Evolutionary conservation across 106 monocot genomes (phyloP), one percentile per base, ranked within the genome.

Genomic region (Apostasia shenzhenica): DNA sequence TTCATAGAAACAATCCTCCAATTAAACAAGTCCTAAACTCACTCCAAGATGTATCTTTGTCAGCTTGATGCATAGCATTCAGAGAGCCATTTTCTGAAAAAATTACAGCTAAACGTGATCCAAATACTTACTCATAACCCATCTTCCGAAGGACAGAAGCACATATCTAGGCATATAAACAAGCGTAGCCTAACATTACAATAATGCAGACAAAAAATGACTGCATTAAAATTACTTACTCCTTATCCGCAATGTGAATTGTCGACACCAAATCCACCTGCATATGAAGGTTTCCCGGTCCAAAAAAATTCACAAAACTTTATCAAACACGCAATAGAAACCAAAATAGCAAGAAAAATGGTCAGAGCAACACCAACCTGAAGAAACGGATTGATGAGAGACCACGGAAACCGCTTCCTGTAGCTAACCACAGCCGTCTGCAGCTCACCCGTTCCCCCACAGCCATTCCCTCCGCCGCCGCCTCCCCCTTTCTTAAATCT

Each of bases 181-280:
- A 26, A 26, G 26, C 26, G 26, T 26, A 26, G 26, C 26, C 26
- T 26, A 61, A 42, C 8, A 4, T 8, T 42, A 26, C 1, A 69
- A 56, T 55, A 11, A 3, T 43, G 41, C 54, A 54, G 42, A 49
- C 39, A 53, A 52, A 52, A 67, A 63, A 63, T 45, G 63, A 1
- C 5, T 13, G 5, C 45, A 46, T 46, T 5, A 10, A 63, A 45
- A 70, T 71, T 1, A 61, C 90, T 63, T 79, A 91, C 88, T 83
- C 66, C 61, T 74, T 91, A 53, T 95, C 95, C 0, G 80, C 95
- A 75, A 95, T 88, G 81, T 95, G 95, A 49, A 95, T 87, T 3
- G 88, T 88, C 13, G 91, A 95, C 13, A 95, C 88, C 83, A 91
- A 82, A 78, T 95, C 95, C 54, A 95, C 94, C 91, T 94, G 83